Evolutionary conservation across 495 filamentous ascomycete species (phyloP).

Genomic region (Aspergillus funiculosus): DNA sequence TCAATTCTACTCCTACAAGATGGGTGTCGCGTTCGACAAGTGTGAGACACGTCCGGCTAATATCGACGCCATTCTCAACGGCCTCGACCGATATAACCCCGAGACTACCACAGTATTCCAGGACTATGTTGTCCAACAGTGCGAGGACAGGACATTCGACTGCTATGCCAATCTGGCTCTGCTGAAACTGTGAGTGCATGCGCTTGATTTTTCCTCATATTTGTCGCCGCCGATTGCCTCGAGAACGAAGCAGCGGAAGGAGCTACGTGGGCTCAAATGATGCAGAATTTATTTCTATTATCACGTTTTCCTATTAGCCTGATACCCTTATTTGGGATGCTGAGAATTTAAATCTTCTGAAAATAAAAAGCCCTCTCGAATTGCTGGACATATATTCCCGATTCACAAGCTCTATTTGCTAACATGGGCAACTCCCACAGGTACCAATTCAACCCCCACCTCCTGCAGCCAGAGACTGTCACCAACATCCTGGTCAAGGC

Average conservation of each 20-base stretch:
- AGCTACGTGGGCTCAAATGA: slow-evolving; percentile 38
- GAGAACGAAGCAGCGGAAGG: neutral
- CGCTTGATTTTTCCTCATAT: slow-evolving; percentile 6
- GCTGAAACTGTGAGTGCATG: slow-evolving; percentile 84
- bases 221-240: neutral
- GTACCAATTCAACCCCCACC: slow-evolving; percentile 99
- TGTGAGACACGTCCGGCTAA: slow-evolving; percentile 70
- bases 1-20: slow-evolving; percentile 24
- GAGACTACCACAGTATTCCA: slow-evolving; percentile 92
- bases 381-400: too few relatives aligned
- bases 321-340: slow-evolving; percentile 45
- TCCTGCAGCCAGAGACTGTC: slow-evolving; percentile 89
- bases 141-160: slow-evolving; percentile 89
- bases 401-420: too few relatives aligned
- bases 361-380: slow-evolving; percentile 17
- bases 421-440: slow-evolving; percentile 39
- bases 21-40: slow-evolving; percentile 50
- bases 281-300: slow-evolving; percentile 53
- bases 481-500: slow-evolving; percentile 99
- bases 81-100: slow-evolving; percentile 97
- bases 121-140: slow-evolving; percentile 91
- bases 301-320: slow-evolving; percentile 99
- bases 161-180: slow-evolving; percentile 93
- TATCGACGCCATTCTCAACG: slow-evolving; percentile 84
- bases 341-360: slow-evolving; percentile 34